Base-by-base conservation (phyloP, 2,329 filamentous ascomycete species). In the Hymenoscyphus fructigenus region DNA sequence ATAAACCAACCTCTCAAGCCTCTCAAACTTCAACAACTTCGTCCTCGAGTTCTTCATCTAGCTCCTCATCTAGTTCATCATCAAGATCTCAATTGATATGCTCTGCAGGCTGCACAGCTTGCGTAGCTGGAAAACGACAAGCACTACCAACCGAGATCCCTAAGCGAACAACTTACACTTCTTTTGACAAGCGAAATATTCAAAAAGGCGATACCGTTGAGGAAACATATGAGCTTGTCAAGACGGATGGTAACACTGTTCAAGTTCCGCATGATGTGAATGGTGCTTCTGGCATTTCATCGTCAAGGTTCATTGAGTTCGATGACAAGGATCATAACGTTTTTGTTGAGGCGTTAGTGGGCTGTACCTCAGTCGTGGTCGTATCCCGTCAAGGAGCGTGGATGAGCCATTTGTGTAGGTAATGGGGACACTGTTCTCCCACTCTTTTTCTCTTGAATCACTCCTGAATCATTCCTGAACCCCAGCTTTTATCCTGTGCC, bases 1-100 rank as follows among this genome's bases (percentile, higher is more conserved):
- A 50, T 20, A 23, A 12, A 23, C 44, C 44, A 23, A 12, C 44
- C 2, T 50, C 44, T 50, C 44, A 50, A 10, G 20, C 44, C 44
- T 50, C 44, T 17, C n/a, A 50, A 50, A 50, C n/a, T 20, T 50
- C n/a, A 50, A 50, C n/a, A n/a, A 50, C n/a, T 23, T 50, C 44
- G 7, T 23, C 41, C 17, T 47, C 44, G 6, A 47, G n/a, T 23
- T 47, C 44, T 32, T 32, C 29, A 17, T 41, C 38, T 15, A 14
- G 36, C 15, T 41, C 36, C 17, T 47, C 41, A 10, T 47, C 41
- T n/a, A 50, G 44, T 12, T 50, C n/a, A 7, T 50, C n/a, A 20
- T 50, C 44, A 17, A 50, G 10, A 10, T 50, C 7, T 12, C n/a
- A 50, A 12, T n/a, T 50, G 17, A 23, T 50, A 20, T 50, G 44